Percentiles rank a stretch among this genome's conserved stretches.
Conservation (phyloP, 1,284 basidiomycete genomes). For the Leccinum ponderosum region DNA sequence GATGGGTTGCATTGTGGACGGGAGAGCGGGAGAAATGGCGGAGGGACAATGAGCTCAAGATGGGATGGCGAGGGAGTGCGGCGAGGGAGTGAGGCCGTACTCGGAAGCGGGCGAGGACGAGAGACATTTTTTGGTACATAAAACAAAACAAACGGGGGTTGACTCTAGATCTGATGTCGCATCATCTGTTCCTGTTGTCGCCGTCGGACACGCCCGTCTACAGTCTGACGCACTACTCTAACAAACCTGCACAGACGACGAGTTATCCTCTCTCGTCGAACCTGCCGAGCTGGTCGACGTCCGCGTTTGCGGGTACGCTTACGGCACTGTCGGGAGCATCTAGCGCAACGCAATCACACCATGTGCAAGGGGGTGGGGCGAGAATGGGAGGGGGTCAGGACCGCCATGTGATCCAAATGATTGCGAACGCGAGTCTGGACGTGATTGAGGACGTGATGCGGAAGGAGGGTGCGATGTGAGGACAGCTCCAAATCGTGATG, state of each 20-base stretch:
- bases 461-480: constrained; percentile 84
- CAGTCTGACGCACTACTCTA: constrained; percentile 75
- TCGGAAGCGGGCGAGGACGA: constrained; percentile 6
- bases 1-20: constrained; percentile 25
- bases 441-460: constrained; percentile 89
- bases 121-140: background rate
- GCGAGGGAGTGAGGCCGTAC: background rate
- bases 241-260: constrained; percentile 60
- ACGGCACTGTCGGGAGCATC: constrained; percentile 81
- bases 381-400: constrained; percentile 76
- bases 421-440: constrained; percentile 90
- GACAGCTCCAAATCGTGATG: constrained; percentile 18
- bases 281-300: constrained; percentile 82
- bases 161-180: constrained; percentile 68
- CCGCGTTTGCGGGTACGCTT: constrained; percentile 83
- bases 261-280: constrained; percentile 74
- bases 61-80: constrained; percentile 6
- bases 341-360: constrained; percentile 61
- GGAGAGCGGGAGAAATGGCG: constrained; percentile 19
- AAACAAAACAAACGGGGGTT: constrained; percentile 13
- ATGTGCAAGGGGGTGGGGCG: constrained; percentile 60
- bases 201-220: constrained; percentile 83
- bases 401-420: constrained; percentile 94
- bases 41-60: constrained; percentile 2
- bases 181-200: constrained; percentile 79